Percentiles rank a stretch among this genome's conserved stretches.
Evolutionary conservation across 768 basidiomycete species (phyloP).

Genomic region (Russula virescens): DNA sequence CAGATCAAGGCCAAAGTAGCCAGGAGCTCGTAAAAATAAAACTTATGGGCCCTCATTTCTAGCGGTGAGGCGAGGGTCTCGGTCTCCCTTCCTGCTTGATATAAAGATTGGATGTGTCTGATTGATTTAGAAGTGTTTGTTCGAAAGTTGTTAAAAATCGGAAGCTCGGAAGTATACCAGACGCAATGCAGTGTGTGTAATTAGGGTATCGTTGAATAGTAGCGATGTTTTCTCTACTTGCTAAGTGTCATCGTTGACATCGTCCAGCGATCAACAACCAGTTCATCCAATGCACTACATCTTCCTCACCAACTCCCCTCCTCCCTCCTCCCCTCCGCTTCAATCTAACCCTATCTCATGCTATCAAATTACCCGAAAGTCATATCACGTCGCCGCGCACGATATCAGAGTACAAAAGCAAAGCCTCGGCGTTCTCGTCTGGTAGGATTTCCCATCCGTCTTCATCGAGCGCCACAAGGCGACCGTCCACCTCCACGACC

Average conservation of each 20-base stretch:
- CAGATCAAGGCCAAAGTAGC: constrained; percentile 77
- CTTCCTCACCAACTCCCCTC: background rate
- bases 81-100: background rate
- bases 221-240: constrained; percentile 15
- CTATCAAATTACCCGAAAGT: background rate
- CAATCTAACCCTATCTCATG: background rate
- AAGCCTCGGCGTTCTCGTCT: constrained; percentile 4
- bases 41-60: background rate
- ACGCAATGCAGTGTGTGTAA: background rate
- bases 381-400: constrained; percentile 9
- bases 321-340: background rate
- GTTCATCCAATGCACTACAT: background rate
- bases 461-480: constrained; percentile 18
- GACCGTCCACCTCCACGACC: constrained; percentile 16
- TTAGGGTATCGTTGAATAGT: constrained; percentile 19
- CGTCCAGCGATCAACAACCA: constrained; percentile 9
- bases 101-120: background rate
- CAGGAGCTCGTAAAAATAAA: background rate
- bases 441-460: constrained; percentile 20
- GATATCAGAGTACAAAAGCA: constrained; percentile 15
- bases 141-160: background rate
- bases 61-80: background rate
- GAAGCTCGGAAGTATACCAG: constrained; percentile 1
- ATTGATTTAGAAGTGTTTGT: background rate
- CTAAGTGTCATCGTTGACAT: constrained; percentile 15